phyloP scores from a whole-genome alignment of 768 basidiomycete species.

The Leccinum barrowsii region DNA sequence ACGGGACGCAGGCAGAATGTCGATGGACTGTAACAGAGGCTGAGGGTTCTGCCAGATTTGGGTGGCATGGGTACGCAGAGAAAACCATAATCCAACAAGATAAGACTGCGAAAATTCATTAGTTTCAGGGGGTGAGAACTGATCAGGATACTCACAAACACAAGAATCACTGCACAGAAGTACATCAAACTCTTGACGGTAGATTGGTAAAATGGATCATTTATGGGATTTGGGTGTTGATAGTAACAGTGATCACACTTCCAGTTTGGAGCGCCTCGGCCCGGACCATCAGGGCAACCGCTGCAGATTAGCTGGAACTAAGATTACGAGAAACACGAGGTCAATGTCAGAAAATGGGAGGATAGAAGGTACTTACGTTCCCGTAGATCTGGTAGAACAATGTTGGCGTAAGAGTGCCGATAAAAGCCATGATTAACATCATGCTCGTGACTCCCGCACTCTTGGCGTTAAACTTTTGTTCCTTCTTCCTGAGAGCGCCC shows the following conservation, averaged over 20 bases:
- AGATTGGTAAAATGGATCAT: constrained; percentile 94
- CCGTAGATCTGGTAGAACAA: constrained; percentile 98
- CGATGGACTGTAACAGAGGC: constrained; percentile 66
- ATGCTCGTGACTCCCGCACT: constrained; percentile 98
- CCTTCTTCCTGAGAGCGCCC: constrained; percentile 84
- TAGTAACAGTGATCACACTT: constrained; percentile 91
- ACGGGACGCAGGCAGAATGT: constrained; percentile 51
- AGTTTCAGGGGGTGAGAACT: not conserved
- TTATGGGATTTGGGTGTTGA: constrained; percentile 87
- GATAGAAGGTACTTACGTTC: constrained; percentile 59
- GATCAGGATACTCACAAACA: constrained; percentile 63
- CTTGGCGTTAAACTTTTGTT: constrained; percentile 99
- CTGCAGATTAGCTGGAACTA: constrained; percentile 87
- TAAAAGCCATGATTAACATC: constrained; percentile 99
- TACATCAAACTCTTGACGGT: constrained; percentile 96
- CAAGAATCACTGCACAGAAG: constrained; percentile 84
- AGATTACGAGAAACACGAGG: constrained; percentile 12
- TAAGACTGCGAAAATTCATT: constrained; percentile 65
- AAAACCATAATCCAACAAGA: constrained; percentile 97
- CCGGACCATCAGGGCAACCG: constrained; percentile 57
- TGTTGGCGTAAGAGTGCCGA: constrained; percentile 92
- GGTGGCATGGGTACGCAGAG: constrained; percentile 92
- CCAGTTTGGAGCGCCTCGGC: constrained; percentile 48
- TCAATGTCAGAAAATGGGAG: constrained; percentile 1
- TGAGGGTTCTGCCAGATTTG: constrained; percentile 99